phyloP scores from a whole-genome alignment of 345 rosid genomes.

The Hibiscus syriacus region DNA sequence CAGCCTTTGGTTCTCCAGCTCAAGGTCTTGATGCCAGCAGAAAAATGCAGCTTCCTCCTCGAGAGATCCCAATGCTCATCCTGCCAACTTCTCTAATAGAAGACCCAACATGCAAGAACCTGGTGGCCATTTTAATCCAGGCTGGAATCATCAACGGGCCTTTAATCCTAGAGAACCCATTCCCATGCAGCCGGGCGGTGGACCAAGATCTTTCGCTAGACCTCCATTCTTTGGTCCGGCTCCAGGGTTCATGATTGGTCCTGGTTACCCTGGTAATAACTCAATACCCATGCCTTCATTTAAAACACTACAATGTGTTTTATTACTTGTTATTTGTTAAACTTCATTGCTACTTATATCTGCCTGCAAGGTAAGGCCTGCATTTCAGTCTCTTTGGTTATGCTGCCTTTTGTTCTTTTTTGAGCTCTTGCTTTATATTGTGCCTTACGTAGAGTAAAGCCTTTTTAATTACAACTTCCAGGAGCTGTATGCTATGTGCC shows the following conservation, averaged over 20 bases:
- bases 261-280: conserved; percentile 66
- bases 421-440: not conserved
- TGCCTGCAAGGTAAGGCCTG: not conserved
- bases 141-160: conserved; percentile 61
- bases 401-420: not conserved
- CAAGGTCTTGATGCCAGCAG: conserved; percentile 24
- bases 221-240: conserved; percentile 52
- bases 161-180: conserved; percentile 45
- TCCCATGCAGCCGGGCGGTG: conserved; percentile 53
- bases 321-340: not conserved
- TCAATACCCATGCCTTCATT: conserved; percentile 12
- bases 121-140: conserved; percentile 31
- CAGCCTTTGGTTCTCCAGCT: conserved; percentile 45
- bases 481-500: conserved; percentile 72
- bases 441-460: not conserved
- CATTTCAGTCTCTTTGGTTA: not conserved
- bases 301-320: not conserved
- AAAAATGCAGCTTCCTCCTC: conserved; percentile 45
- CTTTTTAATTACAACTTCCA: conserved; percentile 20
- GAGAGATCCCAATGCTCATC: conserved; percentile 48
- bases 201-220: conserved; percentile 60
- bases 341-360: not conserved
- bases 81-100: conserved; percentile 31
- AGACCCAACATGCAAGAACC: conserved; percentile 46
- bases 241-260: conserved; percentile 70